These are phyloP conservation scores for Thalassiosira ordinaria DNA, from an alignment of 352 stramenopile species.

Conservation along the genomic window DNA sequence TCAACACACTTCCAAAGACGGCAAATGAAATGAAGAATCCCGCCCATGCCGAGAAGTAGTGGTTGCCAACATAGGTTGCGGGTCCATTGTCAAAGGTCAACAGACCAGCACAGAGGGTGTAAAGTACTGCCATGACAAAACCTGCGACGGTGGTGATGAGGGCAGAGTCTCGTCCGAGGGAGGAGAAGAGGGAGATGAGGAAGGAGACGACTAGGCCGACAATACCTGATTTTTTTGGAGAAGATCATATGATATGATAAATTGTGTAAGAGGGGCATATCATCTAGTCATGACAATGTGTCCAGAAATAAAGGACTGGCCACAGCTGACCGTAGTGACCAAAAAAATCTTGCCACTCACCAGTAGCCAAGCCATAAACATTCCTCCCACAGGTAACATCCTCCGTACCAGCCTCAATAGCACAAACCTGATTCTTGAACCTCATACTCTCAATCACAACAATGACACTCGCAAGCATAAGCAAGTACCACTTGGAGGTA, in stretches of 20 bases:
- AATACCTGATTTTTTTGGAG: constrained; percentile 19
- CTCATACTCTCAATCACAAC: constrained; percentile 55
- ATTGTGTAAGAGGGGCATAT: constrained; percentile 1
- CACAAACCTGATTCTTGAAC: constrained; percentile 61
- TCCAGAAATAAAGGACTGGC: background rate
- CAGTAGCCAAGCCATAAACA: constrained; percentile 55
- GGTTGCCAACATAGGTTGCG: constrained; percentile 50
- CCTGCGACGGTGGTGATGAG: constrained; percentile 51
- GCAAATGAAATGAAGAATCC: constrained; percentile 59
- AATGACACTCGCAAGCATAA: constrained; percentile 50
- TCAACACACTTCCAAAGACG: constrained; percentile 61
- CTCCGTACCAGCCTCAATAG: constrained; percentile 40
- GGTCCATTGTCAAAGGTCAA: constrained; percentile 56
- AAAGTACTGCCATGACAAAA: constrained; percentile 51
- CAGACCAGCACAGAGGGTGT: constrained; percentile 52
- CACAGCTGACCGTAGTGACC: too few relatives aligned
- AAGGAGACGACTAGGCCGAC: constrained; percentile 52
- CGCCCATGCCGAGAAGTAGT: constrained; percentile 59
- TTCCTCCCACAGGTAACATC: constrained; percentile 45
- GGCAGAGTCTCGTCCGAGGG: constrained; percentile 53
- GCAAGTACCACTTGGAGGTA: constrained; percentile 54
- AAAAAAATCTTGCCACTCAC: constrained; percentile 11
- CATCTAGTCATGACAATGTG: too few relatives aligned
- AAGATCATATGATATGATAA: constrained; percentile 2
- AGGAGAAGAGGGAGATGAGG: constrained; percentile 56